Conservation (phyloP, 2,329 filamentous ascomycete species). For the Pleurostoma richardsiae region DNA sequence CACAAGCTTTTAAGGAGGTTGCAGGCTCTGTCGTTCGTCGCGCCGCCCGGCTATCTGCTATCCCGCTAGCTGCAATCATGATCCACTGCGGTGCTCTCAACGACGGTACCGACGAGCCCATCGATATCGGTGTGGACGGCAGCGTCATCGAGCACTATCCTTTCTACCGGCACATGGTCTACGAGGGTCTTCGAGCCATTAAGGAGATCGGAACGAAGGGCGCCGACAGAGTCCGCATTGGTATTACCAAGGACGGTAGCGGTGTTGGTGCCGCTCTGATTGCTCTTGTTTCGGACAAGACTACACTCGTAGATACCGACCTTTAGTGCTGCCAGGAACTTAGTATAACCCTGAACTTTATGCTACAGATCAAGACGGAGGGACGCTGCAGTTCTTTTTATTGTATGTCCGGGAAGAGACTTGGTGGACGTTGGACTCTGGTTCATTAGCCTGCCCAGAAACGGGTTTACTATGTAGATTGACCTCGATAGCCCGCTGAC, state of each 20-base stretch:
- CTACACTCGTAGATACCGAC: no score
- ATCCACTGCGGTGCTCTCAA: slow-evolving; percentile 70
- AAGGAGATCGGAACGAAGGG: slow-evolving; percentile 71
- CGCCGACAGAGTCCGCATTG: slow-evolving; percentile 83
- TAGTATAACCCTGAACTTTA: no score
- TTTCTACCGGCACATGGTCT: slow-evolving; percentile 80
- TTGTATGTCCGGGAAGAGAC: no score
- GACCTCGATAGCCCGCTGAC: no score
- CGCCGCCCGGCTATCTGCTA: slow-evolving; percentile 78
- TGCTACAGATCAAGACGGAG: no score
- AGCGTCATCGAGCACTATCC: slow-evolving; percentile 94
- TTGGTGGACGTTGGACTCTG: no score
- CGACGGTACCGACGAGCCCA: slow-evolving; percentile 59
- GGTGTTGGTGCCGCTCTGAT: slow-evolving; percentile 91
- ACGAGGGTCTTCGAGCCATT: slow-evolving; percentile 72
- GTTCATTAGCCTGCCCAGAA: no score
- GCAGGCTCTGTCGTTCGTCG: slow-evolving; percentile 80
- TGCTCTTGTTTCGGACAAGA: slow-evolving; percentile 65
- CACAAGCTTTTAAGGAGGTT: slow-evolving; percentile 78
- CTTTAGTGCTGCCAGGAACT: no score
- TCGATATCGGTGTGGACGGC: slow-evolving; percentile 90
- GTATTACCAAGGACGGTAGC: slow-evolving; percentile 92
- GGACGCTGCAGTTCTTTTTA: no score
- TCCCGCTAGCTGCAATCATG: slow-evolving; percentile 79
- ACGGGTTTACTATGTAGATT: no score